Percentiles rank a stretch among this genome's conserved stretches.
Conservation (phyloP, 306 rosid genomes). For the Rosa chinensis region DNA sequence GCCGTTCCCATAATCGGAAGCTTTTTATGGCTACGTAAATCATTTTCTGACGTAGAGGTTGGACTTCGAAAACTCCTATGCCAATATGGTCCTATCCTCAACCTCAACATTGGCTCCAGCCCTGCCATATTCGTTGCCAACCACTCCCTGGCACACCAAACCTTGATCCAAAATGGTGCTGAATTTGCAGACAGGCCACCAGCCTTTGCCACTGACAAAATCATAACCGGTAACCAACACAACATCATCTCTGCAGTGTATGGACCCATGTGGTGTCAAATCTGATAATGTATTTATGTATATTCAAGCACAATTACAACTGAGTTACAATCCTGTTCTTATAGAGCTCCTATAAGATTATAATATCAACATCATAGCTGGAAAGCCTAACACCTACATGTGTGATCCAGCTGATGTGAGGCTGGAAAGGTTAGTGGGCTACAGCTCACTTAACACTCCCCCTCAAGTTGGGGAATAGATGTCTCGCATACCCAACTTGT, state of each 20-base stretch:
- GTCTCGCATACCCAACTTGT: too few relatives aligned
- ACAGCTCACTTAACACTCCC: too few relatives aligned
- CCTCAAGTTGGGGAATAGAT: too few relatives aligned
- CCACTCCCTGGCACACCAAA: slow-evolving; percentile 22
- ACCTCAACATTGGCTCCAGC: slow-evolving; percentile 14
- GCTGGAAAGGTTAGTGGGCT: too few relatives aligned
- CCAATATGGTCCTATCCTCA: slow-evolving; percentile 19
- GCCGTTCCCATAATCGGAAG: slow-evolving; percentile 11
- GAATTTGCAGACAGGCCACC: slow-evolving; percentile 22
- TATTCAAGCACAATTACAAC: too few relatives aligned
- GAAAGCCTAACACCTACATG: too few relatives aligned
- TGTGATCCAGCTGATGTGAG: too few relatives aligned
- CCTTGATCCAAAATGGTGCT: slow-evolving; percentile 27
- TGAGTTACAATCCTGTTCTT: too few relatives aligned
- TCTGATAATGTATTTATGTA: too few relatives aligned
- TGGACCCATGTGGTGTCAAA: slow-evolving; percentile 26
- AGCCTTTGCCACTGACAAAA: background rate
- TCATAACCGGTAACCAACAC: slow-evolving; percentile 17
- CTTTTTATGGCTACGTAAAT: slow-evolving; percentile 9
- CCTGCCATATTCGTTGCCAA: slow-evolving; percentile 16
- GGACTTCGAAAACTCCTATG: slow-evolving; percentile 21
- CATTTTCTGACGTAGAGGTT: slow-evolving; percentile 11
- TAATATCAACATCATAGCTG: too few relatives aligned
- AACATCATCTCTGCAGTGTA: slow-evolving; percentile 21
- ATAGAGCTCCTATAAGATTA: too few relatives aligned